A percentile compares a stretch with the other conserved stretches of the same genome.
These are phyloP conservation scores for Poa annua DNA, from an alignment of 176 grass and related monocot genomes.

Conservation along the genomic window DNA sequence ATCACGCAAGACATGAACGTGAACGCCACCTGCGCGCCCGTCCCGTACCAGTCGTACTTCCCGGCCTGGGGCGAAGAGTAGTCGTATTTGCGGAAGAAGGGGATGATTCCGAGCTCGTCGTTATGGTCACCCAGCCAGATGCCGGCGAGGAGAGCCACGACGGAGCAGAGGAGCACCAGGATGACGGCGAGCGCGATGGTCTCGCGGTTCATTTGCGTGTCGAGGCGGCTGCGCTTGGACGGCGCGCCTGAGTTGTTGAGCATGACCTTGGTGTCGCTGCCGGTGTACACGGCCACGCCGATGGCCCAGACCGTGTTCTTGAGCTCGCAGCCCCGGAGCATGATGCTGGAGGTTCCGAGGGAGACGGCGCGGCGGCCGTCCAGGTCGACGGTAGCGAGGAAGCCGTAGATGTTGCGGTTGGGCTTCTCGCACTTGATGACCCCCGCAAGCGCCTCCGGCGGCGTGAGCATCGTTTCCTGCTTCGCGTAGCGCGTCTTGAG, in stretches of 20 bases:
- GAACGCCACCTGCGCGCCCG: slow-evolving; percentile 63
- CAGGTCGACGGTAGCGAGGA: slow-evolving; percentile 78
- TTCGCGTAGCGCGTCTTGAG: slow-evolving; percentile 92
- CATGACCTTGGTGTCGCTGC: slow-evolving; percentile 93
- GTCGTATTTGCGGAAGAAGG: slow-evolving; percentile 70
- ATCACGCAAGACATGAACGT: slow-evolving; percentile 84
- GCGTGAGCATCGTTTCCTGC: slow-evolving; percentile 66
- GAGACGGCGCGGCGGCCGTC: slow-evolving; percentile 58
- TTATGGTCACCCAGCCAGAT: slow-evolving; percentile 67
- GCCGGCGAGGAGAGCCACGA: slow-evolving; percentile 63
- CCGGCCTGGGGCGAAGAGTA: neutral
- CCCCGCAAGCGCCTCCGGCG: slow-evolving; percentile 46
- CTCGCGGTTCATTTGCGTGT: slow-evolving; percentile 82
- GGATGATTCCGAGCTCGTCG: slow-evolving; percentile 53
- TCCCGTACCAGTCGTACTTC: slow-evolving; percentile 80
- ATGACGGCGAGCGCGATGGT: slow-evolving; percentile 56
- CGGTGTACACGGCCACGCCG: slow-evolving; percentile 89
- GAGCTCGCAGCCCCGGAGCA: slow-evolving; percentile 87
- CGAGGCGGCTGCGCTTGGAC: slow-evolving; percentile 91
- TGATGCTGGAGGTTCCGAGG: slow-evolving; percentile 77
- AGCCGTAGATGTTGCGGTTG: slow-evolving; percentile 92
- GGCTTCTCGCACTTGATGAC: slow-evolving; percentile 83
- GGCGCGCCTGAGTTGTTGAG: slow-evolving; percentile 87
- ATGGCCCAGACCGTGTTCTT: slow-evolving; percentile 86
- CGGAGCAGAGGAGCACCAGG: slow-evolving; percentile 52